These are phyloP conservation scores for Lepidium africanum DNA, from an alignment of 345 rosid species.

Conservation along the genomic window DNA sequence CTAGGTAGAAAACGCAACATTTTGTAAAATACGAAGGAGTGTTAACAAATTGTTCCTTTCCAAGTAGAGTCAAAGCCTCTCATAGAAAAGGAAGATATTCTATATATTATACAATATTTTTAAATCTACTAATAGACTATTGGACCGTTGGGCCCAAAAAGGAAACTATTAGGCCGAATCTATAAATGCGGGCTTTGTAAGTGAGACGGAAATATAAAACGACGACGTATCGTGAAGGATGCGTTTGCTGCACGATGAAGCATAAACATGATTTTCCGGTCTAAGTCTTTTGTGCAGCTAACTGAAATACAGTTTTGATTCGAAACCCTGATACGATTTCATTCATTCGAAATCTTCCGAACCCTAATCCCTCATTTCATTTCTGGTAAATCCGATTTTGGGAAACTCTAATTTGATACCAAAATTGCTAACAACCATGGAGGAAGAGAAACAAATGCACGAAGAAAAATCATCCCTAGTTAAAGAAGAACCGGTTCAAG, in stretches of 20 bases:
- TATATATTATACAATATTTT: too few species aligned
- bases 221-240: neutral
- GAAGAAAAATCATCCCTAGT: conserved; percentile 19
- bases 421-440: conserved; percentile 27
- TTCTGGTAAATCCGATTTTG: neutral
- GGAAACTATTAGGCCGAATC: neutral
- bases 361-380: conserved; percentile 5
- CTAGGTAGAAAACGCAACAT: too few species aligned
- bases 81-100: too few species aligned
- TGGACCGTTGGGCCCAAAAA: neutral
- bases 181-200: neutral
- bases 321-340: neutral
- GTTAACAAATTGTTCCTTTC: too few species aligned
- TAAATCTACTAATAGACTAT: too few species aligned
- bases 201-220: neutral
- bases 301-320: conserved; percentile 18
- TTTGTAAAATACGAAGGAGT: too few species aligned
- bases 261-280: conserved; percentile 13
- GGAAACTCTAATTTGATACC: conserved; percentile 1
- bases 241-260: conserved; percentile 20
- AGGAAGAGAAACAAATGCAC: conserved; percentile 25
- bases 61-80: too few species aligned
- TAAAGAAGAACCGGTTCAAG: conserved; percentile 10
- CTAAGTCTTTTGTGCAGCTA: neutral
- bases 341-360: neutral